Evolutionary conservation across 768 basidiomycete species (phyloP).

Genomic region (Russula ochroleuca): DNA sequence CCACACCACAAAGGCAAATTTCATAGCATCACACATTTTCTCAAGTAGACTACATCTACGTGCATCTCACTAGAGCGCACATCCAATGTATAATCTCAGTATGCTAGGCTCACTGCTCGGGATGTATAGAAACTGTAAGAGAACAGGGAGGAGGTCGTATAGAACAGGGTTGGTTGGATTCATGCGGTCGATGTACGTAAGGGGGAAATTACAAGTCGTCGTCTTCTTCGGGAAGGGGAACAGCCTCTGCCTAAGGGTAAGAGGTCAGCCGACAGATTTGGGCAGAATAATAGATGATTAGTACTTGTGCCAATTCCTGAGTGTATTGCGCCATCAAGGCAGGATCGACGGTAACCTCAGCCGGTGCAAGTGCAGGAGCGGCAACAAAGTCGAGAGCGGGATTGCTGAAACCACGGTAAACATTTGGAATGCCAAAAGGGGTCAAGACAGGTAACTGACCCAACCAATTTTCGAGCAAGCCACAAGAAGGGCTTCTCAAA

Average conservation of each 20-base stretch:
- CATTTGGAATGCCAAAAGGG: neutral
- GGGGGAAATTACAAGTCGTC: slow-evolving; percentile 61
- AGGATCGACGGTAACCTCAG: slow-evolving; percentile 83
- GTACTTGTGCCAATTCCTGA: slow-evolving; percentile 64
- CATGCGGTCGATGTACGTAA: slow-evolving; percentile 20
- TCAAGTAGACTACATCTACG: slow-evolving; percentile 13
- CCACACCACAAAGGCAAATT: neutral
- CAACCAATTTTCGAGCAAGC: slow-evolving; percentile 96
- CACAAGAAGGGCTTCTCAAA: slow-evolving; percentile 99
- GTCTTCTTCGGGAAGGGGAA: slow-evolving; percentile 97
- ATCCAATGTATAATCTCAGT: slow-evolving; percentile 10
- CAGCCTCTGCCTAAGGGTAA: slow-evolving; percentile 63
- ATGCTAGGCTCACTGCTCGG: neutral
- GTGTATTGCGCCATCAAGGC: slow-evolving; percentile 76
- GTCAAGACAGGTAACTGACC: slow-evolving; percentile 48
- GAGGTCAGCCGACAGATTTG: slow-evolving; percentile 12
- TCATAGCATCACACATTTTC: slow-evolving; percentile 3
- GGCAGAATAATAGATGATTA: slow-evolving; percentile 24
- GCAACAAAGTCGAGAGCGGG: slow-evolving; percentile 89
- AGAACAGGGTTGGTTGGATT: slow-evolving; percentile 12
- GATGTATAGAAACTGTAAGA: slow-evolving; percentile 15
- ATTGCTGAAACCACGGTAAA: slow-evolving; percentile 50
- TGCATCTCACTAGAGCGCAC: slow-evolving; percentile 12
- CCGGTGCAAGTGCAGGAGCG: slow-evolving; percentile 90
- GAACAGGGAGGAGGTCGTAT: slow-evolving; percentile 12